Evolutionary conservation across 495 filamentous ascomycete genomes (phyloP), one percentile per base, ranked within the genome.

Genomic region (Hypoxylon lenormandii): DNA sequence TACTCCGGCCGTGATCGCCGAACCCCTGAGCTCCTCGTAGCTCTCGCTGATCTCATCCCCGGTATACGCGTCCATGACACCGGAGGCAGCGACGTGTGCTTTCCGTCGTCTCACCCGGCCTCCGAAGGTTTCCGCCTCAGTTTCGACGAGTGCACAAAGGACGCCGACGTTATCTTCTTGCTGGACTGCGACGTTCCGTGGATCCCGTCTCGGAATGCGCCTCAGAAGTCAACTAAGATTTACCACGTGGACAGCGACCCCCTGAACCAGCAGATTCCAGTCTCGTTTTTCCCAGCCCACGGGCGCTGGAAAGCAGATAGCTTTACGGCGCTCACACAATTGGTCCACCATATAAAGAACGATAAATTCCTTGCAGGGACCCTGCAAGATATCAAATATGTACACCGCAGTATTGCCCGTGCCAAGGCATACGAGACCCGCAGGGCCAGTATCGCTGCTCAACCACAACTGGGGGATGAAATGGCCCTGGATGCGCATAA

Each of bases 141-240:
- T 5, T 77, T 83, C 0, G 88, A 92, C 50, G 88, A 91, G 3
- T 78, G 79, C 16, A 88, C 91, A 58, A 81, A 79, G 49, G 86
- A 86, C 5, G 88, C 91, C 0, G 90, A 93, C 67, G 79, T 92
- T n/a, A 91, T 93, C 55, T 69, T 93, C 15, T 82, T 92, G 0
- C 80, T 90, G n/a, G 90, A 93, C 70, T 91, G 89, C 57, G 91
- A 92, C 74, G 88, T 92, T 3, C 90, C 90, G 3, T 92, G 88
- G 87, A 87, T 92, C 53, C 88, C 87, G 16, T 88, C 88, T 3
- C 80, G 82, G 48, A 80, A 73, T 49, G 77, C 54, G 42, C 79
- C 62, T n/a, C 86, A 80, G 7, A 83, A 80, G 15, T 64, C 78
- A 3, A 84, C 88, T 6, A 84, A 84, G 63, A 85, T 92, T 21